These are phyloP conservation scores for Acanthamoeba castellanii DNA, from an alignment of 208 protist species.

Conservation along the genomic window DNA sequence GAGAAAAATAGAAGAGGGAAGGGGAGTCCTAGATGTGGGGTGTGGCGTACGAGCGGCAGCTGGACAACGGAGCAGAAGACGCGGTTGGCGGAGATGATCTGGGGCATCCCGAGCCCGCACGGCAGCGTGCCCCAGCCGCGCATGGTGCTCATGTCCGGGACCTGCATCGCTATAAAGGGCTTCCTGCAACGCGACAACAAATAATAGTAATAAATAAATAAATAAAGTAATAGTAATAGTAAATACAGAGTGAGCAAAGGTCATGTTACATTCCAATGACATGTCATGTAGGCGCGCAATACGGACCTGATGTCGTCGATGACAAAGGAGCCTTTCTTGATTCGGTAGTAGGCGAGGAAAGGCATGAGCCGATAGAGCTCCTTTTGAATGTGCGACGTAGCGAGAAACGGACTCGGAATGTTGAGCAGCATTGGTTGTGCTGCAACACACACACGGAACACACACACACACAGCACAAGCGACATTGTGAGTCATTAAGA, in stretches of 20 bases:
- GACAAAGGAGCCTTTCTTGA: conserved; percentile 20
- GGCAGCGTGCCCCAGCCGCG: background rate
- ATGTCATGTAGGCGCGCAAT: too few species aligned
- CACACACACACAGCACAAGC: background rate
- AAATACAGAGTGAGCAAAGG: too few species aligned
- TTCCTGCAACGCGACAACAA: background rate
- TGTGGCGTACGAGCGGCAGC: background rate
- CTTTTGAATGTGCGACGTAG: background rate
- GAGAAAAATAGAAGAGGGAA: background rate
- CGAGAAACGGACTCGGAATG: background rate
- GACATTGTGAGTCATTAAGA: too few species aligned
- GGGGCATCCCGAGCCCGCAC: conserved; percentile 8
- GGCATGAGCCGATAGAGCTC: conserved; percentile 22
- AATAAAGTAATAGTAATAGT: too few species aligned
- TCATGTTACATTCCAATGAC: too few species aligned
- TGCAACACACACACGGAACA: background rate
- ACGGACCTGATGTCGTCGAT: conserved; percentile 27
- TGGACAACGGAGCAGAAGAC: conserved; percentile 59
- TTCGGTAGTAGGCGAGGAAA: conserved; percentile 23
- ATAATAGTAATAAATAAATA: background rate
- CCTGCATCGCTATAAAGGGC: conserved; percentile 48
- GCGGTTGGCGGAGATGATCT: conserved; percentile 51
- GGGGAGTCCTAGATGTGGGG: background rate
- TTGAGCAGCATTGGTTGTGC: background rate
- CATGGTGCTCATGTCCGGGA: conserved; percentile 15